Base-by-base conservation (phyloP, 106 monocot genomes). In the Iris macrosiphon region DNA sequence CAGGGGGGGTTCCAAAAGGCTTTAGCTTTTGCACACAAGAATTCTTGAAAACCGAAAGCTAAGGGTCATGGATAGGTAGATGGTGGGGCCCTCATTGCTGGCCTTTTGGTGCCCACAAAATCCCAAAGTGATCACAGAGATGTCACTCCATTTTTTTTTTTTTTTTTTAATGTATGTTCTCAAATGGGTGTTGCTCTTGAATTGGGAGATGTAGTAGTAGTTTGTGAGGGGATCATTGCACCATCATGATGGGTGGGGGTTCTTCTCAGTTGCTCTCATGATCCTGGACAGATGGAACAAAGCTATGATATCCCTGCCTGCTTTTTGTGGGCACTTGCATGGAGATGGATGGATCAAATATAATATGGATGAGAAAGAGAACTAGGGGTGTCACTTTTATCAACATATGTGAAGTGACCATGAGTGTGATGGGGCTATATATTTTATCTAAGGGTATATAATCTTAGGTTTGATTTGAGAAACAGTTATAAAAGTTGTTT, bases 231-330 rank as follows among this genome's bases (percentile, higher is more conserved):
- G 60, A 80, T 75, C 53, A 89, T 79, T 81, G 66, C 73, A 81
- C 62, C 66, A 78, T 85, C 62, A 82, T 81, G 63, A 56, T 59
- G 59, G 50, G n/a, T n/a, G n/a, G n/a, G n/a, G n/a, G n/a, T n/a
- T n/a, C n/a, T n/a, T n/a, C 49, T 31, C 40, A 50, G 52, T 55
- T 72, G 69, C 48, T 58, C 11, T 49, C 63, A 59, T 53, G 41
- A 65, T 66, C 26, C 57, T 48, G 55, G 72, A 62, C 77, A 81
- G 48, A 76, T 33, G 79, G 79, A 89, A 84, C 83, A 83, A 79
- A 70, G 75, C 57, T 55, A 76, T 60, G 55, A 64, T n/a, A n/a
- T 40, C 64, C 43, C 40, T 63, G 25, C 16, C n/a, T 63, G 67
- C 81, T 67, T 81, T 81, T 77, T 71, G 70, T 67, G 77, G 74